Conservation (phyloP, 2,329 filamentous ascomycete species). For the Escovopsis weberi region DNA sequence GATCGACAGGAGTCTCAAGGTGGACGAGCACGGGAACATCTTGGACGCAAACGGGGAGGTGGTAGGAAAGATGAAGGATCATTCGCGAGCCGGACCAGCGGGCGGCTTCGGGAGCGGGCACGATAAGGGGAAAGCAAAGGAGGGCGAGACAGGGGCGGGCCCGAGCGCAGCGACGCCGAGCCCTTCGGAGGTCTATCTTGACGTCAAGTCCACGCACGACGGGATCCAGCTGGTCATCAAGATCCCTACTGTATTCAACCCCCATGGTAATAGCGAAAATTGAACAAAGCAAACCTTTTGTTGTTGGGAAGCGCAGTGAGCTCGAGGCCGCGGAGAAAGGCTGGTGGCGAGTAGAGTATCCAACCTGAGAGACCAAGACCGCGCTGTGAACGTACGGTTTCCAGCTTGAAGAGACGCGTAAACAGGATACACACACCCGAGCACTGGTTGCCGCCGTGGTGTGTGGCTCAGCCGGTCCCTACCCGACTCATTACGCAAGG, state of each 20-base stretch:
- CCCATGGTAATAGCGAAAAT: slow-evolving; percentile 6
- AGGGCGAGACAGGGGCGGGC: no score
- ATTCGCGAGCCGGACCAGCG: neutral
- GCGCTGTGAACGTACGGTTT: no score
- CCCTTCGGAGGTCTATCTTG: slow-evolving; percentile 40
- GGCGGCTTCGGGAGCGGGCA: neutral
- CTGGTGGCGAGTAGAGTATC: no score
- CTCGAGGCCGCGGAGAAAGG: no score
- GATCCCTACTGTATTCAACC: slow-evolving; percentile 40
- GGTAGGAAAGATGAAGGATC: slow-evolving; percentile 47
- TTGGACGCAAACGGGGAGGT: slow-evolving; percentile 41
- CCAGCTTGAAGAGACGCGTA: no score
- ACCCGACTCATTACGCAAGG: no score
- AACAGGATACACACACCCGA: no score
- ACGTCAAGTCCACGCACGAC: slow-evolving; percentile 42
- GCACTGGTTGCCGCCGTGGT: no score
- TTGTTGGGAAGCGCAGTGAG: no score
- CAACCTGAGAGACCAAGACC: no score
- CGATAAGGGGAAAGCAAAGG: slow-evolving; percentile 10
- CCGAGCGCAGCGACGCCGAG: slow-evolving; percentile 17
- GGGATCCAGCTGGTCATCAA: slow-evolving; percentile 43
- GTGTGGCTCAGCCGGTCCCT: no score
- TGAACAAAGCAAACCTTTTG: neutral
- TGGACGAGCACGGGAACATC: slow-evolving; percentile 43
- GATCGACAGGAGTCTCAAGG: slow-evolving; percentile 35